phyloP scores from a whole-genome alignment of 1,284 basidiomycete species.

The Puccinia horiana region DNA sequence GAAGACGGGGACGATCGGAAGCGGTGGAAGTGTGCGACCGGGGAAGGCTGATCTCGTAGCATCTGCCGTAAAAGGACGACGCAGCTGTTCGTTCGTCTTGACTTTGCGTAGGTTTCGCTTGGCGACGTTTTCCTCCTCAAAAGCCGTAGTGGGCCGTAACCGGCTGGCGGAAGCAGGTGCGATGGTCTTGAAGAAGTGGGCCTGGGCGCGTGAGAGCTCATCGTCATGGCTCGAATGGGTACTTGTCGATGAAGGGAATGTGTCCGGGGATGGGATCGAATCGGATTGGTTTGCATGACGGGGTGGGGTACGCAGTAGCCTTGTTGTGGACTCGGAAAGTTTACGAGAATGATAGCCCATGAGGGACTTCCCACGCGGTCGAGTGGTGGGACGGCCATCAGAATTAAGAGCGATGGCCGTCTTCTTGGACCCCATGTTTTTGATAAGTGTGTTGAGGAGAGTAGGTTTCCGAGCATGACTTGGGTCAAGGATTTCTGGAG shows the following conservation, averaged over 20 bases:
- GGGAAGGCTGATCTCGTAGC: not conserved
- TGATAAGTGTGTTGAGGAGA: constrained; percentile 45
- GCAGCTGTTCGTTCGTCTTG: constrained; percentile 46
- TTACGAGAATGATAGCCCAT: constrained; percentile 43
- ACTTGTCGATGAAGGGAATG: constrained; percentile 33
- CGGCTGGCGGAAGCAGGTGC: constrained; percentile 44
- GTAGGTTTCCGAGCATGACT: constrained; percentile 46
- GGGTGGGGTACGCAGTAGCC: constrained; percentile 30
- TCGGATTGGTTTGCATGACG: constrained; percentile 25
- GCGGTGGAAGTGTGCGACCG: constrained; percentile 3
- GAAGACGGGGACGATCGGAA: constrained; percentile 39
- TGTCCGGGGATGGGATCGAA: constrained; percentile 11
- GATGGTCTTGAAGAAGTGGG: constrained; percentile 49
- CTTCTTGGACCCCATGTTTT: constrained; percentile 45
- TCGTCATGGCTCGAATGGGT: constrained; percentile 21
- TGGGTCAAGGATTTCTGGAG: constrained; percentile 46
- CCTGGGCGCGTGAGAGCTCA: constrained; percentile 41
- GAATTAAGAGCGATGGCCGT: constrained; percentile 27
- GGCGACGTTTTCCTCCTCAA: constrained; percentile 4
- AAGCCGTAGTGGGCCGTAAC: constrained; percentile 32
- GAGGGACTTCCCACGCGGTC: constrained; percentile 35
- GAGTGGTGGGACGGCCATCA: constrained; percentile 27
- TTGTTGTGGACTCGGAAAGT: constrained; percentile 36
- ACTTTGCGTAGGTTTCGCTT: constrained; percentile 24
- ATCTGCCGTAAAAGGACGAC: constrained; percentile 44